Percentiles rank a stretch among this genome's conserved stretches.
phyloP scores from a whole-genome alignment of 805 yeast species.

The Candida nanaspora region DNA sequence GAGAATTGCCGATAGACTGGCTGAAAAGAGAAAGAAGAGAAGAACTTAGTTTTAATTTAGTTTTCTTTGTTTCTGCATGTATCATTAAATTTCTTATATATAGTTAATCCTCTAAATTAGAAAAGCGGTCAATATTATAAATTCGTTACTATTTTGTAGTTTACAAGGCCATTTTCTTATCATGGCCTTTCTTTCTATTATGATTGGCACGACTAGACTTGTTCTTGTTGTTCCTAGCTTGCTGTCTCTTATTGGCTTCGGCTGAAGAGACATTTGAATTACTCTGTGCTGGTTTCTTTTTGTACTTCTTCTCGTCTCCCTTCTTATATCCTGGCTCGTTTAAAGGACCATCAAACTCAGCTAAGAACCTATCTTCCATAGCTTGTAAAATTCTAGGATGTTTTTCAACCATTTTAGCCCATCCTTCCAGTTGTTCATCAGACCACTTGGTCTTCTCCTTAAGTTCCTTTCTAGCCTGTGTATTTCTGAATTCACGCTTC shows the following conservation, averaged over 20 bases:
- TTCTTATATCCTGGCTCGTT: slow-evolving; percentile 8
- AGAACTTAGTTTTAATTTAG: slow-evolving; percentile 11
- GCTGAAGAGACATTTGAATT: slow-evolving; percentile 2
- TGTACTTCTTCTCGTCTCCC: slow-evolving; percentile 3
- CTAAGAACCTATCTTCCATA: slow-evolving; percentile 53
- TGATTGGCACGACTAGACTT: slow-evolving; percentile 58
- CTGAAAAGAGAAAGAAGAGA: slow-evolving; percentile 23
- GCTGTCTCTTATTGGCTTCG: slow-evolving; percentile 24
- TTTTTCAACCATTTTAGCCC: slow-evolving; percentile 71
- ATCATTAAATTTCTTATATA: too few relatives aligned
- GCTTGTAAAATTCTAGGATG: slow-evolving; percentile 55
- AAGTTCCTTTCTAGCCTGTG: slow-evolving; percentile 43
- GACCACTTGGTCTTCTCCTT: slow-evolving; percentile 58
- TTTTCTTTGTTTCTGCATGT: too few relatives aligned
- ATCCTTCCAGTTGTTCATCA: slow-evolving; percentile 90
- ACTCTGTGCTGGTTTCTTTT: slow-evolving; percentile 6
- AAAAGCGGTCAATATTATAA: too few relatives aligned
- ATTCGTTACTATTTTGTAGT: too few relatives aligned
- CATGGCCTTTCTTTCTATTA: slow-evolving; percentile 56
- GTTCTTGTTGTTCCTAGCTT: slow-evolving; percentile 43
- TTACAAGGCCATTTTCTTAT: slow-evolving; percentile 48
- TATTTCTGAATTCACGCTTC: slow-evolving; percentile 41
- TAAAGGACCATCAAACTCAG: slow-evolving; percentile 26
- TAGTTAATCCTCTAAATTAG: too few relatives aligned
- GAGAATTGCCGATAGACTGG: slow-evolving; percentile 3